Base-by-base conservation (phyloP, 345 rosid genomes). In the Citrus glauca region DNA sequence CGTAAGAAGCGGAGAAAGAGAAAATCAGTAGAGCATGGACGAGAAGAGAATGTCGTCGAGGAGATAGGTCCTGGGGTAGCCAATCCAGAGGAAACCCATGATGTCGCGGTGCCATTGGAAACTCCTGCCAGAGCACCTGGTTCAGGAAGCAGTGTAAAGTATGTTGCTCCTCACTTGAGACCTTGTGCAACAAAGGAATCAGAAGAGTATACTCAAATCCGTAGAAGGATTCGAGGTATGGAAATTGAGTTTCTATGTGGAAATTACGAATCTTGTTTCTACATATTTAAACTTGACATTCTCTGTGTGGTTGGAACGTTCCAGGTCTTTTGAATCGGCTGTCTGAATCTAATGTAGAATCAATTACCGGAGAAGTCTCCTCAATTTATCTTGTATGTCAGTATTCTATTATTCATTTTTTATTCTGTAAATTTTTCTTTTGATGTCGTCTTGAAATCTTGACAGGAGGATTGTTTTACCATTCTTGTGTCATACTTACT, bases 341-440 rank as follows among this genome's bases (percentile, higher is more conserved):
- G 72, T 88, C 92, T 63, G 99, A 96, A 86, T 88, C 96, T 48
- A 94, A 96, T 73, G 90, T 92, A 78, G 99, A 96, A 82, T 88
- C 97, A 73, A 77, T 94, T 75, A 91, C 98, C 0, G 92, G 88
- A 66, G 97, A 94, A 74, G 87, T 91, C 82, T 82, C 97, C 67
- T 77, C 86, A 66, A 86, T 96, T 74, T 88, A 86, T 81, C 85
- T 79, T 28, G 98, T 96, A 89, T 45, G 93, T 76, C 79, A 50
- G 78, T 64, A 50, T 74, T 75, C 14, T 67, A 32, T 42, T 62
- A 16, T 64, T 64, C 8, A 70, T 50, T 62, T 30, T 22, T 13
- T 20, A 64, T 60, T 61, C 37, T 61, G 2, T 9, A 27, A 7
- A 25, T 17, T 61, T 61, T 61, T 16, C 42, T 8, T 61, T 0